These are phyloP conservation scores for Albizia julibrissin DNA, from an alignment of 306 rosid genomes.

Conservation along the genomic window DNA sequence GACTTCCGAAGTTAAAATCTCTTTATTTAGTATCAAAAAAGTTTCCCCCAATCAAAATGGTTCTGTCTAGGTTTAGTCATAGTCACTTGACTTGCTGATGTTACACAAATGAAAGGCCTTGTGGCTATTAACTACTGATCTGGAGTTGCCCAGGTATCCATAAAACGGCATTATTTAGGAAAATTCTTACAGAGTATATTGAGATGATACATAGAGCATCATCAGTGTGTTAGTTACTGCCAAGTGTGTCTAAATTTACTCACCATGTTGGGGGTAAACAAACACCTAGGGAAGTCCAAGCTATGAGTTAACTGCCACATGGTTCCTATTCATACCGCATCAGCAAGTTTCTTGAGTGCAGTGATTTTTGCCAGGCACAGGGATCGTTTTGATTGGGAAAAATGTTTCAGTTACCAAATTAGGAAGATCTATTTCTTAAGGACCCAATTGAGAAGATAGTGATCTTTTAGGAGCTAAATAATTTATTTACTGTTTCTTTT, in stretches of 20 bases:
- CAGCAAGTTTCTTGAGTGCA: neutral
- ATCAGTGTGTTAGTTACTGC: neutral
- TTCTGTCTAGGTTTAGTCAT: neutral
- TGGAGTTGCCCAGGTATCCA: neutral
- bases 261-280: neutral
- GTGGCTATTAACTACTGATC: neutral
- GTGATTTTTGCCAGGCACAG: neutral
- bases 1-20: neutral
- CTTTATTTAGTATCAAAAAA: neutral
- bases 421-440: neutral
- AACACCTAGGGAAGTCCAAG: neutral
- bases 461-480: neutral
- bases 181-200: neutral
- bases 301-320: neutral
- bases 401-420: neutral
- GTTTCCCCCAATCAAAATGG: neutral
- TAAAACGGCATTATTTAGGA: neutral
- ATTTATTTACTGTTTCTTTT: conserved; percentile 18
- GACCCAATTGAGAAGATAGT: neutral
- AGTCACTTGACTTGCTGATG: neutral
- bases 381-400: neutral
- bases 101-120: neutral
- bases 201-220: neutral
- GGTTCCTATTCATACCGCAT: neutral
- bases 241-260: neutral